A percentile compares a stretch with the other conserved stretches of the same genome.
Conservation (phyloP, 495 filamentous ascomycete species). For the Xanthoparmelia taractica region DNA sequence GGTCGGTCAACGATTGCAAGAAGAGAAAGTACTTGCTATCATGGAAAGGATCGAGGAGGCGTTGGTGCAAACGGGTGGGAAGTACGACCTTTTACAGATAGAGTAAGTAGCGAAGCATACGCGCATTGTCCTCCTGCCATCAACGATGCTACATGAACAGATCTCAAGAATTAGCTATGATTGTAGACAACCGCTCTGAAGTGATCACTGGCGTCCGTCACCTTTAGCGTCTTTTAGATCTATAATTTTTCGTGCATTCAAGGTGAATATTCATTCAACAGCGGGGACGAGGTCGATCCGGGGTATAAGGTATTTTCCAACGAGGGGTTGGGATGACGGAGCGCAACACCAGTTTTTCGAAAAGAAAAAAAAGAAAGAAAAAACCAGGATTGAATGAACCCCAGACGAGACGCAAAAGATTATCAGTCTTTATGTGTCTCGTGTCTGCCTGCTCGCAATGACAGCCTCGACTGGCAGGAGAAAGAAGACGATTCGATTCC, state of each 20-base stretch:
- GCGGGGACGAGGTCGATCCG: not conserved
- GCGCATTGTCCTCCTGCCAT: not conserved
- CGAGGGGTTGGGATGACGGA: not conserved
- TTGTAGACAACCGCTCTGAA: not conserved
- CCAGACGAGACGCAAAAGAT: no score
- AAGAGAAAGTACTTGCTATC: conserved; percentile 83
- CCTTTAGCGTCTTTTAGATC: not conserved
- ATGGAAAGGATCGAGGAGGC: conserved; percentile 75
- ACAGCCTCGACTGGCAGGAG: no score
- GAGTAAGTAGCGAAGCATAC: conserved; percentile 25
- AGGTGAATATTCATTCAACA: not conserved
- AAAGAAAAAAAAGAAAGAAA: no score
- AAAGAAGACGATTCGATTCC: no score
- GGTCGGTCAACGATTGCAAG: conserved; percentile 74
- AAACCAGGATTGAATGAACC: no score
- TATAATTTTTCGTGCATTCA: not conserved
- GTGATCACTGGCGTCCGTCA: not conserved
- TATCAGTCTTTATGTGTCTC: no score
- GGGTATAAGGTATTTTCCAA: no score
- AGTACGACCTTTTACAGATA: conserved; percentile 59
- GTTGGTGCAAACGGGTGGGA: conserved; percentile 52
- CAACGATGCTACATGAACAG: not conserved
- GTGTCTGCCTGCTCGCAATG: no score
- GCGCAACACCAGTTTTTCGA: no score
- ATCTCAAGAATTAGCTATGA: not conserved